A percentile compares a stretch with the other conserved stretches of the same genome.
These are phyloP conservation scores for Lyophyllum atratum DNA, from an alignment of 768 basidiomycete species.

Conservation along the genomic window DNA sequence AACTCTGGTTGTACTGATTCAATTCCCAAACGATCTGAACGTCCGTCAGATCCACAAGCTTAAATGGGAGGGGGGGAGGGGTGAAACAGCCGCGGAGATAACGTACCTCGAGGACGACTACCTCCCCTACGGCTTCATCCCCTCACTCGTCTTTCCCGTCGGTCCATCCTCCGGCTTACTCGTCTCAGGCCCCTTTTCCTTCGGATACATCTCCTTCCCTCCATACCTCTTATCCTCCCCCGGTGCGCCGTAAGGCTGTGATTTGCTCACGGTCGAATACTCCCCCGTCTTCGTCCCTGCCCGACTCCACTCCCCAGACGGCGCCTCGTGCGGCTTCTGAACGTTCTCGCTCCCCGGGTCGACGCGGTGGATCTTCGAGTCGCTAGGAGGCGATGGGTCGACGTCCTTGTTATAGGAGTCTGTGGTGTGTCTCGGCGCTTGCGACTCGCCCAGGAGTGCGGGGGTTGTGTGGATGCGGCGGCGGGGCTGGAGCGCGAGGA, in stretches of 20 bases:
- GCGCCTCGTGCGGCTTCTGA: constrained; percentile 51
- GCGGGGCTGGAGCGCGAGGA: constrained; percentile 1
- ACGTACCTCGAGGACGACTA: constrained; percentile 2
- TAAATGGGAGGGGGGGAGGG: no score
- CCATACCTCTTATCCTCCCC: constrained; percentile 32
- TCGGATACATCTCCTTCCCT: constrained; percentile 23
- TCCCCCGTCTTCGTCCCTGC: constrained; percentile 39
- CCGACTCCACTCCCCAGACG: constrained; percentile 47
- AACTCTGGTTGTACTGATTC: no score
- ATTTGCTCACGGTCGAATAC: constrained; percentile 32
- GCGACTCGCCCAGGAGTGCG: not conserved
- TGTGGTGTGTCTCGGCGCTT: constrained; percentile 25
- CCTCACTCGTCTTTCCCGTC: constrained; percentile 34
- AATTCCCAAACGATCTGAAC: no score
- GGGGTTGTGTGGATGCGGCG: constrained; percentile 6
- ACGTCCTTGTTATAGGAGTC: constrained; percentile 52
- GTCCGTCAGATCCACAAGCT: no score
- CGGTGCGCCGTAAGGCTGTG: constrained; percentile 30
- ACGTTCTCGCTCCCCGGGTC: constrained; percentile 44
- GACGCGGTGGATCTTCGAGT: constrained; percentile 45
- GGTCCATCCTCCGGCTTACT: constrained; percentile 38
- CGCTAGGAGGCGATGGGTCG: constrained; percentile 43
- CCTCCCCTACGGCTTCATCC: constrained; percentile 32
- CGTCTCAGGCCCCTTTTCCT: constrained; percentile 36
- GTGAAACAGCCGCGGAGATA: no score